These are phyloP conservation scores for Lactarius psammicola DNA, from an alignment of 768 basidiomycete species.

Conservation along the genomic window DNA sequence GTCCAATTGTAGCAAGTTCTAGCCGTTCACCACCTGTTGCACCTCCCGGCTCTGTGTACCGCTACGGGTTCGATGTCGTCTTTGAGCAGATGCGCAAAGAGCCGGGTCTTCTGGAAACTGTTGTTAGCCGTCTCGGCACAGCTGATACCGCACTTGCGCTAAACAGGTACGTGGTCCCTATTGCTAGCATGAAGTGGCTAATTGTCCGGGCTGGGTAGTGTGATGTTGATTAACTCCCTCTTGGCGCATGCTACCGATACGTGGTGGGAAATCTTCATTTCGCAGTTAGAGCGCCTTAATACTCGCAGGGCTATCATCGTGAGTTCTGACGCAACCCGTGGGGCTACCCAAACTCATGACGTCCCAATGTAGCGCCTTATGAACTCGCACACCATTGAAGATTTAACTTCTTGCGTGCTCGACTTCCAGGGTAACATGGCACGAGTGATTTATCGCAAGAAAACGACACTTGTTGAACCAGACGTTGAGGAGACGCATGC, in stretches of 20 bases:
- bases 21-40: constrained; percentile 52
- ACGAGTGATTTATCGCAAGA: constrained; percentile 75
- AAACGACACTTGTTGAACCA: constrained; percentile 73
- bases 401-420: constrained; percentile 77
- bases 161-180: constrained; percentile 54
- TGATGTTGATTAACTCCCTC: constrained; percentile 89
- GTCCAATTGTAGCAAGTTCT: constrained; percentile 55
- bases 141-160: constrained; percentile 84
- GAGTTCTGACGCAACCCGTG: constrained; percentile 35
- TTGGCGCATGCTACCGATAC: constrained; percentile 74
- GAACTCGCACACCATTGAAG: constrained; percentile 77
- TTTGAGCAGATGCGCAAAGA: constrained; percentile 81
- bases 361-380: constrained; percentile 60
- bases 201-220: constrained; percentile 42
- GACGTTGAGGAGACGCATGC: constrained; percentile 58
- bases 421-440: constrained; percentile 88
- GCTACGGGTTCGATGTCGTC: constrained; percentile 80
- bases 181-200: constrained; percentile 21
- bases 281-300: constrained; percentile 70
- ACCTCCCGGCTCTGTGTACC: constrained; percentile 71
- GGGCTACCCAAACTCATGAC: constrained; percentile 15
- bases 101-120: constrained; percentile 68
- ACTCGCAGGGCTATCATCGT: constrained; percentile 82
- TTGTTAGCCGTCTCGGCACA: constrained; percentile 75
- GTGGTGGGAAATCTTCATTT: constrained; percentile 77